Evolutionary conservation across 208 protist species (phyloP).

Genomic region (Kentomonas sorsogonicus): DNA sequence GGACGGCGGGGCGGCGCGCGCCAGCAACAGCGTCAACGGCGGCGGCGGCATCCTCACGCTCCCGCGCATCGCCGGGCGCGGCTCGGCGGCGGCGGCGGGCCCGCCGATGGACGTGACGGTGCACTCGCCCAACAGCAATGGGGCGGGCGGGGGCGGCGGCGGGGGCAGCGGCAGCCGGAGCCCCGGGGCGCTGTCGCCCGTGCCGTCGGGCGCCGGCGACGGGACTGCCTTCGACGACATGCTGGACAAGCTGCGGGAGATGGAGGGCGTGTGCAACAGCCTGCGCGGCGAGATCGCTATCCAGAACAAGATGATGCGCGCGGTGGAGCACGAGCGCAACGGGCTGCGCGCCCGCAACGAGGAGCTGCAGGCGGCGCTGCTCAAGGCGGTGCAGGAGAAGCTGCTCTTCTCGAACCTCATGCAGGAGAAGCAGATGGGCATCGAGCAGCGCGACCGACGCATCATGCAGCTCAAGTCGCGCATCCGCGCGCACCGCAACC

Average conservation of each 20-base stretch:
- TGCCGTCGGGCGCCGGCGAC: too few species aligned
- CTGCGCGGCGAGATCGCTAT: constrained; percentile 70
- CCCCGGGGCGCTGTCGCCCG: neutral
- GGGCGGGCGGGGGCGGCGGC: neutral
- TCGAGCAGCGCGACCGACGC: constrained; percentile 44
- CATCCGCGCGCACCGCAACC: constrained; percentile 66
- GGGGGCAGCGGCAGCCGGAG: neutral
- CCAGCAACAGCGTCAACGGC: neutral
- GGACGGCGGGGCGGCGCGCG: too few species aligned
- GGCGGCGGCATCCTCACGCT: neutral
- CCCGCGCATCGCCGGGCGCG: neutral
- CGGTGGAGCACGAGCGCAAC: constrained; percentile 54
- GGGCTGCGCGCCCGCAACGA: constrained; percentile 48
- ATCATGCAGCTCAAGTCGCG: constrained; percentile 73
- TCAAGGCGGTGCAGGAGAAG: constrained; percentile 53
- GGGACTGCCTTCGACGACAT: constrained; percentile 59
- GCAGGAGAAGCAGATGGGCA: constrained; percentile 69
- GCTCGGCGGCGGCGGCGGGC: neutral
- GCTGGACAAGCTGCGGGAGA: constrained; percentile 63
- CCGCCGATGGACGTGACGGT: too few species aligned
- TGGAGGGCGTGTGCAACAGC: constrained; percentile 70
- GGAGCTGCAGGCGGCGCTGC: constrained; percentile 39
- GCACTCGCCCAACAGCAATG: too few species aligned
- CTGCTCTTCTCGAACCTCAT: constrained; percentile 62
- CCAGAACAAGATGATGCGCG: constrained; percentile 51